phyloP scores from a whole-genome alignment of 305 asterid species.

The Fraxinus ornus region DNA sequence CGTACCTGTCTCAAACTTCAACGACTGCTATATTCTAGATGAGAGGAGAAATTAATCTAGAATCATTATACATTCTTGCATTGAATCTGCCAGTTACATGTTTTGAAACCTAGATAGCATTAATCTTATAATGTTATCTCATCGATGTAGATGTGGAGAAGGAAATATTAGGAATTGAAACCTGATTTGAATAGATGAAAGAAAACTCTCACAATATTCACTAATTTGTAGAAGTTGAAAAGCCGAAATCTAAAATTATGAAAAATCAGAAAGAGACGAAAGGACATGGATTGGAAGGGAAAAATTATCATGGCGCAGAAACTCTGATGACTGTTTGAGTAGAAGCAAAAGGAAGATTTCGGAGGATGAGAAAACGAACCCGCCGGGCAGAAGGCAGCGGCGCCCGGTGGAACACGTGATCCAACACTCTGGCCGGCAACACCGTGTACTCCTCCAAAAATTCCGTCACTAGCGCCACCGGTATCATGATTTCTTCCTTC shows the following conservation, averaged over 20 bases:
- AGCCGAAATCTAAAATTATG: background rate
- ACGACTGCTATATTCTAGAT: too few species aligned
- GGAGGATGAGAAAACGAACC: slow-evolving; percentile 34
- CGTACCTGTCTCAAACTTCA: too few species aligned
- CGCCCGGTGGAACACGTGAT: slow-evolving; percentile 26
- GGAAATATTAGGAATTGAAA: background rate
- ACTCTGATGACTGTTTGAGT: background rate
- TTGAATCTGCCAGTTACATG: background rate
- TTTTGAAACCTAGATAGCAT: background rate
- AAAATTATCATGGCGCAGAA: background rate
- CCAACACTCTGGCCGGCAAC: slow-evolving; percentile 17
- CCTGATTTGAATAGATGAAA: background rate
- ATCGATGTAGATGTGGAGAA: background rate
- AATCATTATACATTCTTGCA: too few species aligned
- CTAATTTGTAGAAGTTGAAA: background rate
- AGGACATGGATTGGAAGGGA: background rate
- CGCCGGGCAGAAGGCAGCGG: slow-evolving; percentile 31
- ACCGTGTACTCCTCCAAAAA: slow-evolving; percentile 14
- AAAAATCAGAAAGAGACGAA: background rate
- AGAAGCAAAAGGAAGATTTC: slow-evolving; percentile 37
- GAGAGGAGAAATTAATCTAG: too few species aligned
- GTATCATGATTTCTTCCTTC: background rate
- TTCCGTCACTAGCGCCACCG: slow-evolving; percentile 15
- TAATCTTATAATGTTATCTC: too few species aligned
- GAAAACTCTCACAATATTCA: background rate